Base-by-base conservation (phyloP, 2,329 filamentous ascomycete species). In the Stromatinia cepivora region DNA sequence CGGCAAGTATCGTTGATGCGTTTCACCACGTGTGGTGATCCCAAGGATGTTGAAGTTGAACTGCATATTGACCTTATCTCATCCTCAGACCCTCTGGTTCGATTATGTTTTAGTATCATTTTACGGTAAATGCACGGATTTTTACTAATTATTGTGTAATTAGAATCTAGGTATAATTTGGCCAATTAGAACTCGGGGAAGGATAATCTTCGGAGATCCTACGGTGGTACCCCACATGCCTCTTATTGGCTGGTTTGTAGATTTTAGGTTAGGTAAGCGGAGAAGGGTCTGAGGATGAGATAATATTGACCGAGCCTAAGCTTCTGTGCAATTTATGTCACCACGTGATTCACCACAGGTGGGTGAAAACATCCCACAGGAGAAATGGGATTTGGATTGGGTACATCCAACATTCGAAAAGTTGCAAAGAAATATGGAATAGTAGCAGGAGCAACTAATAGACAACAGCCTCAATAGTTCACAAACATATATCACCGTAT, bases 1-100 rank as follows among this genome's bases (percentile, higher is more conserved):
- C 45, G 42, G 54, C 65, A 67, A 67, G 54, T 62, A 52, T 61
- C 34, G 42, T 67, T 61, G 31, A 59, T 67, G 42, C 31, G 17
- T 61, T 50, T 45, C 42, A 48, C 39, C 65, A 67, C 65, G 54
- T 67, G 65, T 11, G 34, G 54, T 17, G 8, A 46, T 61, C 45
- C 36, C 36, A 64, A 56, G 45, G 48, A 39, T 50, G 45, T 39
- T 22, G 62, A 31, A 53, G 10, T 65, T 54, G 31, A 65, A n/a
- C 46, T 53, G 46, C 62, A 56, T 36, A 17, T 42, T 17, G n/a
- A n/a, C n/a, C n/a, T n/a, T 36, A 36, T 36, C 34, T 36, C 34
- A 36, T 36, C 34, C 34, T 36, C 34, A 36, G 34, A 36, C 34
- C 34, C 34, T 36, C 34, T 36, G 34, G 34, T 36, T 36, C 34